These are phyloP conservation scores for Pistacia integerrima DNA, from an alignment of 345 rosid genomes.

Conservation along the genomic window DNA sequence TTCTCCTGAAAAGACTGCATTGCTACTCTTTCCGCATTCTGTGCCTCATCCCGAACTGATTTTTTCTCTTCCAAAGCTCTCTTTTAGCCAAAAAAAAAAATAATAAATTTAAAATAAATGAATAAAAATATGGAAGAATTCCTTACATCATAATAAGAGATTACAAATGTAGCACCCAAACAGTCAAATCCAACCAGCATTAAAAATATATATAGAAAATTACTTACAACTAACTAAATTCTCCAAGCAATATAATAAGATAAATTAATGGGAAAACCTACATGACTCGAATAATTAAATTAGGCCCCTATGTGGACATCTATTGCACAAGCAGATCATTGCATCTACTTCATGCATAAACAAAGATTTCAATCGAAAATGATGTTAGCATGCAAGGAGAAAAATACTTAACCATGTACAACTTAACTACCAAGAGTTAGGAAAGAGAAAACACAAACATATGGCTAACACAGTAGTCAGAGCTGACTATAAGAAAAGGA, in stretches of 20 bases:
- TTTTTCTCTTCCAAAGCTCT: conserved; percentile 86
- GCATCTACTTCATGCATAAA: not conserved
- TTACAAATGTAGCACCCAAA: not conserved
- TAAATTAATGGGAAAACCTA: not conserved
- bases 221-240: not conserved
- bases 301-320: not conserved
- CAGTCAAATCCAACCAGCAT: conserved; percentile 3
- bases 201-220: not conserved
- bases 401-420: not conserved
- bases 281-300: not conserved
- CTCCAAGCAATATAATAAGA: conserved; percentile 4
- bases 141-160: not conserved
- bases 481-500: not conserved
- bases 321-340: not conserved
- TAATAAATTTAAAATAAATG: too few relatives aligned
- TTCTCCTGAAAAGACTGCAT: conserved; percentile 72
- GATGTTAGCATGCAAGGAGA: not conserved
- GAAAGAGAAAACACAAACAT: not conserved
- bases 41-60: conserved; percentile 60
- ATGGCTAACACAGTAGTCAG: not conserved
- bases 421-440: not conserved
- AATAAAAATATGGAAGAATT: not conserved
- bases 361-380: not conserved
- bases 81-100: conserved; percentile 33
- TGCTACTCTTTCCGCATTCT: conserved; percentile 67